Base-by-base conservation (phyloP, 306 rosid genomes). In the Alnus glutinosa region DNA sequence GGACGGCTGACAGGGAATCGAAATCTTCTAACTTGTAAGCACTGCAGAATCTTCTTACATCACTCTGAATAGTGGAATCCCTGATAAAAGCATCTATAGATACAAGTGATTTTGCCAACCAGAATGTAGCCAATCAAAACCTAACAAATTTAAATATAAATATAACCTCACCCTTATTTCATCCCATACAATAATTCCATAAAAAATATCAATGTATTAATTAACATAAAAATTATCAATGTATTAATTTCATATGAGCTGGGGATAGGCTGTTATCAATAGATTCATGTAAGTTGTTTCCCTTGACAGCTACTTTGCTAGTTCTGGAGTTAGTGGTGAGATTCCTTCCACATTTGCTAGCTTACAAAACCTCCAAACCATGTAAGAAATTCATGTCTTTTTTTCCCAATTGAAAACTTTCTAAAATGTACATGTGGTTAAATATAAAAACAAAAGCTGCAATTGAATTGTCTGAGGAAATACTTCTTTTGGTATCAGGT, bases 321-420 rank as follows among this genome's bases (percentile, higher is more conserved):
- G 98, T 78, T 86, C 89, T 6, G 97, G 98, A 82, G 73, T 89
- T 44, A 82, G 93, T 28, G 98, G 98, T 42, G 87, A 86, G 79
- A 88, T 94, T 85, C 98, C 97, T 77, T 75, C 88, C 62, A 79
- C 97, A 80, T 86, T 94, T 89, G 81, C 91, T 30, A 76, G 81
- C 51, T 86, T 94, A 1, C 82, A 3, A 19, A 92, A 75, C 85
- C 72, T 94, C 86, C 3, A 0, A 3, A 68, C 4, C 71, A 34
- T 92, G 98, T 90, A 91, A 93, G 89, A 83, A 58, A 80, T 78
- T 75, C 44, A 44, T n/a, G 12, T 58, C 75, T 15, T 47, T 34
- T 47, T 23, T 71, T 75, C 71, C 32, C 47, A 55, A 23, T 52
- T 37, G 7, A 49, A 69, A 15, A 1, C 71, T 66, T 66, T 37